Conservation (phyloP, 176 grass and related monocot species). For the Zoysia japonica region DNA sequence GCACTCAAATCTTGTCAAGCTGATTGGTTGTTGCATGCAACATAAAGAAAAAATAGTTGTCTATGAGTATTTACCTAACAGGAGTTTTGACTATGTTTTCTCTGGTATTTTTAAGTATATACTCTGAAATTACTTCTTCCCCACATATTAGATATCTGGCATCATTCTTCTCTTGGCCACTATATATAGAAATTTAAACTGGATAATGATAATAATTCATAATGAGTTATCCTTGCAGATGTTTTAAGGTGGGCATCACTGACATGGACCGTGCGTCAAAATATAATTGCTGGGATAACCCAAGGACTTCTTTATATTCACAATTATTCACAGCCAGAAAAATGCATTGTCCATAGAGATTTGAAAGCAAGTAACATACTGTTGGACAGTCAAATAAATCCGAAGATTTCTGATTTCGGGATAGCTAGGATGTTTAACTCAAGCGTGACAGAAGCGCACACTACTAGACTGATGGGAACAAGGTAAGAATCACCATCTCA, state of each 20-base stretch:
- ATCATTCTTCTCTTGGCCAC: no score
- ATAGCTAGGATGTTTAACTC: conserved; percentile 50
- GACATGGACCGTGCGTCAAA: conserved; percentile 30
- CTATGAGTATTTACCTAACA: conserved; percentile 51
- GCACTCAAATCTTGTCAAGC: conserved; percentile 49
- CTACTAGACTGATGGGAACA: conserved; percentile 49
- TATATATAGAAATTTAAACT: no score
- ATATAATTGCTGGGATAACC: conserved; percentile 56
- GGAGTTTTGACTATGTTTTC: conserved; percentile 53
- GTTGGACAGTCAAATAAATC: conserved; percentile 55
- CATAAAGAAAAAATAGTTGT: conserved; percentile 44
- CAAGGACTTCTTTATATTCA: conserved; percentile 67
- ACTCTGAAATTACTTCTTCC: no score
- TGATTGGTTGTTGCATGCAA: conserved; percentile 50
- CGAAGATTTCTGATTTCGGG: conserved; percentile 77
- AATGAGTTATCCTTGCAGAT: background rate
- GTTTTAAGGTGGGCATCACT: conserved; percentile 1
- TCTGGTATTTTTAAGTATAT: conserved; percentile 26
- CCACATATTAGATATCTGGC: no score
- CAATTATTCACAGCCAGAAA: conserved; percentile 32
- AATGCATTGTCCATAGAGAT: conserved; percentile 56
- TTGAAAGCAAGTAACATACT: conserved; percentile 35
- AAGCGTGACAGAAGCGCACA: conserved; percentile 21
- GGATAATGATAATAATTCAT: no score
- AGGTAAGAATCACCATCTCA: conserved; percentile 29